Conservation (phyloP, 257 asterid species). For the Lycium barbarum region DNA sequence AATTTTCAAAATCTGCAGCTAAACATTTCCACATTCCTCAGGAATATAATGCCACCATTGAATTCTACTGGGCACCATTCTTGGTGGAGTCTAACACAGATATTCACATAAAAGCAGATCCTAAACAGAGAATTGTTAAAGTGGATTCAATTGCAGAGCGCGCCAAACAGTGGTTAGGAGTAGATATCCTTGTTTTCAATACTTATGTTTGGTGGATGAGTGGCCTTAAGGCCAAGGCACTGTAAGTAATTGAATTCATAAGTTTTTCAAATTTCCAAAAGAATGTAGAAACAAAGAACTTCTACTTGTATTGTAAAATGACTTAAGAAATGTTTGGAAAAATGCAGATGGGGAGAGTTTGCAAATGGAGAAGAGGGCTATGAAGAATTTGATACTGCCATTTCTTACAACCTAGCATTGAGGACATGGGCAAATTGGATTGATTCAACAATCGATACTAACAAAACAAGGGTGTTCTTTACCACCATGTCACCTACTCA, state of each 20-base stretch:
- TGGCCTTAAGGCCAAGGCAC: conserved; percentile 74
- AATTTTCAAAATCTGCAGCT: not conserved
- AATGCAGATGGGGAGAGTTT: conserved; percentile 86
- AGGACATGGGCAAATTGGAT: conserved; percentile 98
- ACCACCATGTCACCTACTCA: conserved; percentile 91
- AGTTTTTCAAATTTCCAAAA: not conserved
- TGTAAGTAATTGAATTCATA: conserved; percentile 49
- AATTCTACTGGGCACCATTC: conserved; percentile 95
- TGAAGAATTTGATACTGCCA: conserved; percentile 65
- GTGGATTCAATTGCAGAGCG: conserved; percentile 89
- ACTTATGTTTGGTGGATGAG: conserved; percentile 98
- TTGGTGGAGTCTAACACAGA: conserved; percentile 85
- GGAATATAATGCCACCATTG: conserved; percentile 82
- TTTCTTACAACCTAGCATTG: conserved; percentile 73
- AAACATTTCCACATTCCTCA: conserved; percentile 27
- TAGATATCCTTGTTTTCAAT: conserved; percentile 83
- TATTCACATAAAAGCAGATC: conserved; percentile 58
- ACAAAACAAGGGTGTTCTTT: conserved; percentile 73
- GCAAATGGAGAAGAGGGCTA: conserved; percentile 81
- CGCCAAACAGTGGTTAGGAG: conserved; percentile 80
- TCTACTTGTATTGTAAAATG: not conserved
- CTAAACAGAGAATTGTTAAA: conserved; percentile 74
- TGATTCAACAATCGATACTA: conserved; percentile 77
- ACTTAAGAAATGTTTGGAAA: not conserved
- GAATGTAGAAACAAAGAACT: not conserved